Percentiles rank a stretch among this genome's conserved stretches.
Conservation (phyloP, 2,329 filamentous ascomycete species). For the Periconia sp. region DNA sequence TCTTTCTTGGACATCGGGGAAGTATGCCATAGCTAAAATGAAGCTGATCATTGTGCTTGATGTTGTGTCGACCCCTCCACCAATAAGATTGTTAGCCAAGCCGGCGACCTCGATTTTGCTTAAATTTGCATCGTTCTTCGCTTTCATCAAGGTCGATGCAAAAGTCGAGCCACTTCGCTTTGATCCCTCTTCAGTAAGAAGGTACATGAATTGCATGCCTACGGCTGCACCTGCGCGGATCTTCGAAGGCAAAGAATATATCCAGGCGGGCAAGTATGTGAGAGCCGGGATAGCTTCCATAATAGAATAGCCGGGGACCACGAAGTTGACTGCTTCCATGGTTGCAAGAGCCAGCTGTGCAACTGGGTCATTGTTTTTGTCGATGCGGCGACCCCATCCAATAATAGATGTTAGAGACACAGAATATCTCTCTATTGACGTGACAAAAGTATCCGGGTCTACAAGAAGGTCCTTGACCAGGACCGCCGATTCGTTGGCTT, state of each 20-base stretch:
- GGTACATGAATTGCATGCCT: slow-evolving; percentile 14
- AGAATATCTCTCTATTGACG: too few species aligned
- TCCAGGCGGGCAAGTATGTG: too few species aligned
- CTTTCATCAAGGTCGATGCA: slow-evolving; percentile 6
- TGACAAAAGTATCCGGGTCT: too few species aligned
- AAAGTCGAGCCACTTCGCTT: slow-evolving; percentile 7
- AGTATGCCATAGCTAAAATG: slow-evolving; percentile 10
- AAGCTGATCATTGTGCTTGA: slow-evolving; percentile 21
- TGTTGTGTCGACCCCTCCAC: slow-evolving; percentile 33
- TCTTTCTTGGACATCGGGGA: slow-evolving; percentile 11
- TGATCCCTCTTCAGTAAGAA: slow-evolving; percentile 12
- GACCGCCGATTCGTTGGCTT: too few species aligned
- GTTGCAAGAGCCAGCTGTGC: too few species aligned
- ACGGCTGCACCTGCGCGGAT: background rate
- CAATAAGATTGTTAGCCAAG: slow-evolving; percentile 7
- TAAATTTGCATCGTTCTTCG: slow-evolving; percentile 1
- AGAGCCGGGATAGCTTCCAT: too few species aligned
- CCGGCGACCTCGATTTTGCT: slow-evolving; percentile 5
- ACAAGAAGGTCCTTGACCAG: too few species aligned
- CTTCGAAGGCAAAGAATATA: background rate
- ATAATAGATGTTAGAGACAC: too few species aligned
- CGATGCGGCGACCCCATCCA: too few species aligned
- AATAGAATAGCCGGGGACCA: too few species aligned
- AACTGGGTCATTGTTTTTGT: too few species aligned
- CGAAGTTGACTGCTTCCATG: too few species aligned